A percentile compares a stretch with the other conserved stretches of the same genome.
These are phyloP conservation scores for Myxozyma udenii DNA, from an alignment of 805 yeast genomes.

Conservation along the genomic window DNA sequence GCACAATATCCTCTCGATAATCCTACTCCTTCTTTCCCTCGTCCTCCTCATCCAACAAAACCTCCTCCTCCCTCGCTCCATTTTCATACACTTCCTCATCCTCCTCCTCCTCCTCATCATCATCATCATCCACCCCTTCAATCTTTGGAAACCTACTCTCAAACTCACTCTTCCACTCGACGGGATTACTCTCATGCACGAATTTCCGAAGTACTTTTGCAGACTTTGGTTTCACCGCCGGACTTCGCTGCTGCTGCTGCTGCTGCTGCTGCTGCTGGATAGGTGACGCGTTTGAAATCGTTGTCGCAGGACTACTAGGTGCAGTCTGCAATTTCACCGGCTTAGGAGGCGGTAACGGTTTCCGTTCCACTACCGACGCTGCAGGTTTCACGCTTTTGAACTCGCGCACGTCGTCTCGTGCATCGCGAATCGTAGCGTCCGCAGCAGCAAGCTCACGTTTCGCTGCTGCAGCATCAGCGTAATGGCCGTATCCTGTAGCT, in stretches of 20 bases:
- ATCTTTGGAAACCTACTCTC: conserved; percentile 8
- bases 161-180: conserved; percentile 13
- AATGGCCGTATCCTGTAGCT: conserved; percentile 72
- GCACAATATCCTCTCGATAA: too few species aligned
- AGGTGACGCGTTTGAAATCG: too few species aligned
- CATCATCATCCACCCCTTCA: conserved; percentile 10
- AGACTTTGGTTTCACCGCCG: background rate
- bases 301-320: background rate
- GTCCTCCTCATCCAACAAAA: too few species aligned
- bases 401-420: too few species aligned
- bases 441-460: background rate
- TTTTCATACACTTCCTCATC: background rate
- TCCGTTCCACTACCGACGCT: background rate
- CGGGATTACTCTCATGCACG: conserved; percentile 7
- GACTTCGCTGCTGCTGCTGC: background rate
- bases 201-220: conserved; percentile 2
- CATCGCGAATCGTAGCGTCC: background rate
- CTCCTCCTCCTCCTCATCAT: conserved; percentile 4
- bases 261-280: too few species aligned
- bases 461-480: conserved; percentile 42
- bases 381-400: too few species aligned
- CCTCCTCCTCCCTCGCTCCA: background rate
- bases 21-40: too few species aligned
- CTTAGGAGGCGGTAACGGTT: conserved; percentile 14
- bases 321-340: conserved; percentile 9